A percentile compares a stretch with the other conserved stretches of the same genome.
Evolutionary conservation across 805 yeast species (phyloP).

Genomic region (Wickerhamomyces bovis): DNA sequence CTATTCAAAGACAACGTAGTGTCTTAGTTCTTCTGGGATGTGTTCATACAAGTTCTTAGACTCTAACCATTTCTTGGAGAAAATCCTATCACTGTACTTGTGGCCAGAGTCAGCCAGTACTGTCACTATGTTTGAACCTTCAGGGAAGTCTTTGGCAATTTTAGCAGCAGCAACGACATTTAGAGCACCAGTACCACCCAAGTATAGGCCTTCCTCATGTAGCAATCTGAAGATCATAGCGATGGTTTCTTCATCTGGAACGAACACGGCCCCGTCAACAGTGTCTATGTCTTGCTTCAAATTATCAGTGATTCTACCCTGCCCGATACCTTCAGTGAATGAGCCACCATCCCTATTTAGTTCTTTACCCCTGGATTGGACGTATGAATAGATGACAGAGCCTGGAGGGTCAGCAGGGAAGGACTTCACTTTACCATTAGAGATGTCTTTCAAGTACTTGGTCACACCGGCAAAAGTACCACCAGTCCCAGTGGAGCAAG

Average conservation of each 20-base stretch:
- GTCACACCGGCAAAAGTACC: slow-evolving; percentile 89
- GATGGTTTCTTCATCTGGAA: slow-evolving; percentile 77
- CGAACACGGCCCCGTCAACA: slow-evolving; percentile 73
- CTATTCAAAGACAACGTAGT: slow-evolving; percentile 48
- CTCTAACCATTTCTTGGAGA: slow-evolving; percentile 72
- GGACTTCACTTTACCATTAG: slow-evolving; percentile 54
- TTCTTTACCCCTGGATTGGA: slow-evolving; percentile 61
- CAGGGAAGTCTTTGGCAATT: slow-evolving; percentile 72
- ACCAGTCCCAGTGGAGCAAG: slow-evolving; percentile 90
- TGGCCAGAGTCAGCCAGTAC: slow-evolving; percentile 89
- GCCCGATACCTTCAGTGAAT: slow-evolving; percentile 95
- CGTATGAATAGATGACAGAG: slow-evolving; percentile 72
- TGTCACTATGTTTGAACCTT: slow-evolving; percentile 77
- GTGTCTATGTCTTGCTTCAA: slow-evolving; percentile 64
- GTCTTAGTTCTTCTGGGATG: slow-evolving; percentile 64
- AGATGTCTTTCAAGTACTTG: slow-evolving; percentile 64
- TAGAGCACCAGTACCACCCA: slow-evolving; percentile 88
- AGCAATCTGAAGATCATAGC: slow-evolving; percentile 77
- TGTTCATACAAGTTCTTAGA: slow-evolving; percentile 57
- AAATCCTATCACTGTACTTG: slow-evolving; percentile 77
- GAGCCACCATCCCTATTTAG: slow-evolving; percentile 75
- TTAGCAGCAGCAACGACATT: slow-evolving; percentile 86
- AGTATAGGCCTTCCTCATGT: slow-evolving; percentile 84
- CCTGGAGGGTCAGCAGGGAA: slow-evolving; percentile 94
- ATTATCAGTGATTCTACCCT: slow-evolving; percentile 86